These are phyloP conservation scores for Annulohypoxylon maeteangense DNA, from an alignment of 495 filamentous ascomycete species.

Conservation along the genomic window DNA sequence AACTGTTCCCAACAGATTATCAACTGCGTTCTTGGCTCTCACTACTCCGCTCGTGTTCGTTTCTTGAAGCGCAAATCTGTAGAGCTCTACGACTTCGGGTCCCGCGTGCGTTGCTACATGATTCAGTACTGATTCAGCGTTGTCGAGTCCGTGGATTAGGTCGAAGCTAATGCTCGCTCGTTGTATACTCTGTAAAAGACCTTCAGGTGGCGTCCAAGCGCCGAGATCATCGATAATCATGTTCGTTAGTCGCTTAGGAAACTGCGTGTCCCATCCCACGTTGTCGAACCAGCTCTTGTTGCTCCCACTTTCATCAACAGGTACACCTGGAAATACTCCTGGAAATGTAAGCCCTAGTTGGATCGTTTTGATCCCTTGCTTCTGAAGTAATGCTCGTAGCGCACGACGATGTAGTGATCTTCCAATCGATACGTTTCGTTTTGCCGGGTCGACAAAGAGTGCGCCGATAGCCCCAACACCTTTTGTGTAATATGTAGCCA, in stretches of 20 bases:
- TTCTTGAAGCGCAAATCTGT: slow-evolving; percentile 79
- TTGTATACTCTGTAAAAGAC: slow-evolving; percentile 74
- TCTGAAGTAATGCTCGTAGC: slow-evolving; percentile 72
- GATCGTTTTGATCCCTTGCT: slow-evolving; percentile 73
- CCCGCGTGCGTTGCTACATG: slow-evolving; percentile 78
- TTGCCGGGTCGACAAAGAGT: slow-evolving; percentile 82
- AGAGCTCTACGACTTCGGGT: slow-evolving; percentile 86
- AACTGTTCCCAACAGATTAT: slow-evolving; percentile 80
- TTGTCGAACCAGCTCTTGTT: slow-evolving; percentile 66
- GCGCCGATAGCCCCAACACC: slow-evolving; percentile 81
- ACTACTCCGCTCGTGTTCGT: slow-evolving; percentile 81
- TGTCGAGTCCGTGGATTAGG: slow-evolving; percentile 81
- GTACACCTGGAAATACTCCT: slow-evolving; percentile 82
- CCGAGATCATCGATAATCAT: slow-evolving; percentile 70
- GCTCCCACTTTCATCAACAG: slow-evolving; percentile 62
- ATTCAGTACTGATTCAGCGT: slow-evolving; percentile 76
- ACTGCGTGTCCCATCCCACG: slow-evolving; percentile 60
- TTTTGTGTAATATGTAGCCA: slow-evolving; percentile 82
- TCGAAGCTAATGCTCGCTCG: slow-evolving; percentile 77
- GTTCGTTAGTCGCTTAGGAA: slow-evolving; percentile 67
- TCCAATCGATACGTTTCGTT: slow-evolving; percentile 86
- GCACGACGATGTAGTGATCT: slow-evolving; percentile 85
- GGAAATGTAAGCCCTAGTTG: slow-evolving; percentile 84
- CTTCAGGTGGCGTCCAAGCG: slow-evolving; percentile 80
- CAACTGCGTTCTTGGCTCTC: slow-evolving; percentile 75